phyloP scores from a whole-genome alignment of 2,329 filamentous ascomycete species.

The Moelleriella libera region DNA sequence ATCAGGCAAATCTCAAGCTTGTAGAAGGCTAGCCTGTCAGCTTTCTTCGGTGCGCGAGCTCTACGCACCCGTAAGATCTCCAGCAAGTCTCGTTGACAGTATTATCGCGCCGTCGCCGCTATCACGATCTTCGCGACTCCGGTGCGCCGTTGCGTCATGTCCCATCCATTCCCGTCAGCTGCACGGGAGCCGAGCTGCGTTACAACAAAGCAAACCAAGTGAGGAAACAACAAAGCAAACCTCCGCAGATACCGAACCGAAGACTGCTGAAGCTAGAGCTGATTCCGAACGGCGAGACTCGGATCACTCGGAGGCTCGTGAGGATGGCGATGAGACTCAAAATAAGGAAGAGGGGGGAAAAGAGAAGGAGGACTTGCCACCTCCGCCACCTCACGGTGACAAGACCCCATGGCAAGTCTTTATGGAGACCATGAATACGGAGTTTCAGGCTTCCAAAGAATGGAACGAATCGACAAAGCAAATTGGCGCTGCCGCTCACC shows the following conservation, averaged over 20 bases:
- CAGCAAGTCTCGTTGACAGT: too few species aligned
- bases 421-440: conserved; percentile 83
- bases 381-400: conserved; percentile 91
- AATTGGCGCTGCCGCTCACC: conserved; percentile 72
- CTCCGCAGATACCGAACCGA: conserved; percentile 12
- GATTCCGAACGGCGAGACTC: conserved; percentile 27
- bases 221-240: conserved; percentile 8
- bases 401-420: conserved; percentile 99
- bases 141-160: too few species aligned
- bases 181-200: conserved; percentile 10
- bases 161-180: too few species aligned
- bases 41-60: conserved; percentile 14
- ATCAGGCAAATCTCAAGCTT: conserved; percentile 31
- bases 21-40: conserved; percentile 29
- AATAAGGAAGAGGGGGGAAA: conserved; percentile 37
- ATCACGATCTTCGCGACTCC: too few species aligned
- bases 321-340: conserved; percentile 31
- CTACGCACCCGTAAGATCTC: conserved; percentile 5
- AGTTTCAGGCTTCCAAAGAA: conserved; percentile 95
- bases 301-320: conserved; percentile 25
- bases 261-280: conserved; percentile 21
- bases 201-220: conserved; percentile 20
- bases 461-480: conserved; percentile 99
- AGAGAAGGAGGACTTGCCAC: conserved; percentile 57
- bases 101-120: too few species aligned